These are phyloP conservation scores for Coffea eugenioides DNA, from an alignment of 257 asterid genomes.

Conservation along the genomic window DNA sequence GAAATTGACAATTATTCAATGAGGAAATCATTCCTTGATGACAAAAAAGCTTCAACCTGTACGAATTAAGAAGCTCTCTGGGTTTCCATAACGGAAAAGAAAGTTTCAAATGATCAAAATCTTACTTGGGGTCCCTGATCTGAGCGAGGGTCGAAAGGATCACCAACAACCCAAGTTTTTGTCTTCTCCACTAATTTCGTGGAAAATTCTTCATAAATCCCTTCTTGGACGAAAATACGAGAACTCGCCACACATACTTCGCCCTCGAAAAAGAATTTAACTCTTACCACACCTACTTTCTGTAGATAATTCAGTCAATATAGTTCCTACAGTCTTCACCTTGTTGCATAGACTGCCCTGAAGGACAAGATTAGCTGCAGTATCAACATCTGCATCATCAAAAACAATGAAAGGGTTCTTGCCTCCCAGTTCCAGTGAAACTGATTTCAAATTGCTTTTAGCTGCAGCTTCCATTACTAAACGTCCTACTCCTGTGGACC, in stretches of 20 bases:
- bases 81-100: not conserved
- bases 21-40: too few relatives aligned
- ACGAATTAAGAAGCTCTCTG: too few relatives aligned
- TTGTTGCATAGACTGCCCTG: slow-evolving; percentile 31
- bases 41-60: too few relatives aligned
- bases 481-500: slow-evolving; percentile 48
- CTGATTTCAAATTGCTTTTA: slow-evolving; percentile 42
- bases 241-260: slow-evolving; percentile 50
- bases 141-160: slow-evolving; percentile 41
- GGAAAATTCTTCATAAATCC: slow-evolving; percentile 36
- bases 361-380: slow-evolving; percentile 29
- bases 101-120: not conserved
- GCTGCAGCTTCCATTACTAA: slow-evolving; percentile 49
- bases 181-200: slow-evolving; percentile 27
- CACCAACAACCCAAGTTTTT: slow-evolving; percentile 42
- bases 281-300: too few relatives aligned
- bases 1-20: not conserved
- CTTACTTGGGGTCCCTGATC: slow-evolving; percentile 47
- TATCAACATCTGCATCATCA: slow-evolving; percentile 43
- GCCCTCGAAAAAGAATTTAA: slow-evolving; percentile 23
- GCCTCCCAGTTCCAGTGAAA: slow-evolving; percentile 44
- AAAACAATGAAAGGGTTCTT: slow-evolving; percentile 37
- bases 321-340: slow-evolving; percentile 13
- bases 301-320: too few relatives aligned
- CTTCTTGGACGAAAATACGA: slow-evolving; percentile 43